Evolutionary conservation across 257 asterid species (phyloP).

Genomic region (Solanum paucissectum): DNA sequence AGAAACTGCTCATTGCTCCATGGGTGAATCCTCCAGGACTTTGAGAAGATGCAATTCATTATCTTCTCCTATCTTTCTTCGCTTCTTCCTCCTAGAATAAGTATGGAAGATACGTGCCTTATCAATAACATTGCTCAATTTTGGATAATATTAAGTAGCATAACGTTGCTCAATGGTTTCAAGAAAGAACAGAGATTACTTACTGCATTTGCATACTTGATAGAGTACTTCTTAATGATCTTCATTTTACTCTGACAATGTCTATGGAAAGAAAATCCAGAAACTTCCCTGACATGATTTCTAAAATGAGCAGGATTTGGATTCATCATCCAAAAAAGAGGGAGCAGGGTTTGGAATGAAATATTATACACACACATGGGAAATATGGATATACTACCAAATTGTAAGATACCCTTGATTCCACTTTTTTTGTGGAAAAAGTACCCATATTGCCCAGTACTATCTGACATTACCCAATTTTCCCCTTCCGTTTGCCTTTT

Average conservation of each 20-base stretch:
- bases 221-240: not conserved
- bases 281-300: not conserved
- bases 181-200: not conserved
- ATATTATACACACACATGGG: not conserved
- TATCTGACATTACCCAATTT: not conserved
- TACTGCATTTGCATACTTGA: not conserved
- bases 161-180: not conserved
- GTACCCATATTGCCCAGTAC: not conserved
- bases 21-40: too few species aligned
- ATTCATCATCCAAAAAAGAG: not conserved
- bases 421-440: not conserved
- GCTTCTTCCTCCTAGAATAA: too few species aligned
- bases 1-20: too few species aligned
- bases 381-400: not conserved
- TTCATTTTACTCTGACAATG: not conserved
- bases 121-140: not conserved
- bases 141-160: not conserved
- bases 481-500: not conserved
- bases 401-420: not conserved
- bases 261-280: not conserved
- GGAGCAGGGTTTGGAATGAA: not conserved
- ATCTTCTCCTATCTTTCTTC: too few species aligned
- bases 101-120: too few species aligned
- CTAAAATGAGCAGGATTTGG: not conserved
- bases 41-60: too few species aligned